Evolutionary conservation across 2,329 filamentous ascomycete species (phyloP).

Genomic region (Pseudogymnoascus sp.): DNA sequence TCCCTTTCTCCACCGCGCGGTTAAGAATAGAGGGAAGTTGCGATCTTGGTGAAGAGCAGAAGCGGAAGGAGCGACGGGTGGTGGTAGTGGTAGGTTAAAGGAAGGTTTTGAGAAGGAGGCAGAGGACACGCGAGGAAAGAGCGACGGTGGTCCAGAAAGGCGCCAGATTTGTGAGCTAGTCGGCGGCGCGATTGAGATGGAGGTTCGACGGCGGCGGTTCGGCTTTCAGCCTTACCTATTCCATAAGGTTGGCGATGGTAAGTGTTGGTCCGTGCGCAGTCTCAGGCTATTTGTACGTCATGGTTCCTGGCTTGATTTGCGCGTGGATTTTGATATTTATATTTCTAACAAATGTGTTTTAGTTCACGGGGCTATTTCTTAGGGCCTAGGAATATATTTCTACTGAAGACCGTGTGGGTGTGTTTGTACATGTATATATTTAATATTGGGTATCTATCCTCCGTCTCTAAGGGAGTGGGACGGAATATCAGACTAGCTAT

Average conservation of each 20-base stretch:
- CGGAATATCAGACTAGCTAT: neutral
- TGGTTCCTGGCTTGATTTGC: neutral
- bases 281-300: neutral
- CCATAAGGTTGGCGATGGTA: neutral
- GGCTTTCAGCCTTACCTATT: constrained; percentile 2
- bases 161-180: constrained; percentile 3
- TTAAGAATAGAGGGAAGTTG: constrained; percentile 7
- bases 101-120: neutral
- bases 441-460: neutral
- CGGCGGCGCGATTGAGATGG: constrained; percentile 9
- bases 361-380: neutral
- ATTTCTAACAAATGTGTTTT: neutral
- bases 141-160: neutral
- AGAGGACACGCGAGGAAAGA: neutral
- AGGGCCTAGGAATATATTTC: neutral
- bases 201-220: constrained; percentile 1
- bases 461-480: neutral
- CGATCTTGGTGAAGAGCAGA: neutral
- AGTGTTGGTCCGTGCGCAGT: neutral
- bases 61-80: neutral
- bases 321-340: neutral
- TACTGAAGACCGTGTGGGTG: neutral
- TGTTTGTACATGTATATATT: neutral
- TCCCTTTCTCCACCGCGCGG: neutral
- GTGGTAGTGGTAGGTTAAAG: neutral